Evolutionary conservation across 805 yeast genomes (phyloP).

Genomic region (Saitoella complicata): DNA sequence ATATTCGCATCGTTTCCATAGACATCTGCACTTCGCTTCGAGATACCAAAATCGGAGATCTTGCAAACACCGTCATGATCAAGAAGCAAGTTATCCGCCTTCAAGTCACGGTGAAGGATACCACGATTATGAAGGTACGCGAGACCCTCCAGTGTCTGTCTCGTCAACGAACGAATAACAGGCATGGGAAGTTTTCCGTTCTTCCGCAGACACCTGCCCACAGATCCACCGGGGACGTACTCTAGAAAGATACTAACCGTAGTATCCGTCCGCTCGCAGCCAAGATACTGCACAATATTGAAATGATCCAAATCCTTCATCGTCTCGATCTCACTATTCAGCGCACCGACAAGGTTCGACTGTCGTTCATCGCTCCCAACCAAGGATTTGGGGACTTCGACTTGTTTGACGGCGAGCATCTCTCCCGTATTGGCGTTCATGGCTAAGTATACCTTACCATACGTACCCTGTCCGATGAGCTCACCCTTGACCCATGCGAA

Average conservation of each 20-base stretch:
- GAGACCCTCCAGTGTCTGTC: constrained; percentile 70
- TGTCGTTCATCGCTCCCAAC: constrained; percentile 16
- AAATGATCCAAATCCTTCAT: constrained; percentile 86
- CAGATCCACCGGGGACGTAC: constrained; percentile 96
- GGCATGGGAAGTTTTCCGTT: constrained; percentile 76
- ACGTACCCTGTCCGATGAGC: constrained; percentile 88
- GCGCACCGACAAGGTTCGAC: constrained; percentile 57
- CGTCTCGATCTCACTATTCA: constrained; percentile 81
- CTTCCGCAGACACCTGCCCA: constrained; percentile 65
- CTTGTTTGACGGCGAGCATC: constrained; percentile 97
- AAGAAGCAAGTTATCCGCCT: constrained; percentile 77
- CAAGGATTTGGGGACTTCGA: constrained; percentile 40
- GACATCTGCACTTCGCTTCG: constrained; percentile 49
- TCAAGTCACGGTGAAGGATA: constrained; percentile 82
- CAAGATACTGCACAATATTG: constrained; percentile 89
- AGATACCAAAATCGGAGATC: constrained; percentile 92
- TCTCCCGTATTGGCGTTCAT: constrained; percentile 93
- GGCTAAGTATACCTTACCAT: constrained; percentile 85
- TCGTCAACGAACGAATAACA: constrained; percentile 52
- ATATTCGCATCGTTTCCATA: constrained; percentile 83
- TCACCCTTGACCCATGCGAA: constrained; percentile 98
- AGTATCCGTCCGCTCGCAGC: constrained; percentile 63
- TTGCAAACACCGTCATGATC: constrained; percentile 90
- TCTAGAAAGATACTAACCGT: constrained; percentile 80
- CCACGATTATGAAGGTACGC: constrained; percentile 79